These are phyloP conservation scores for Aspergillus pseudoviridinutans DNA, from an alignment of 2,329 filamentous ascomycete genomes.

Conservation along the genomic window DNA sequence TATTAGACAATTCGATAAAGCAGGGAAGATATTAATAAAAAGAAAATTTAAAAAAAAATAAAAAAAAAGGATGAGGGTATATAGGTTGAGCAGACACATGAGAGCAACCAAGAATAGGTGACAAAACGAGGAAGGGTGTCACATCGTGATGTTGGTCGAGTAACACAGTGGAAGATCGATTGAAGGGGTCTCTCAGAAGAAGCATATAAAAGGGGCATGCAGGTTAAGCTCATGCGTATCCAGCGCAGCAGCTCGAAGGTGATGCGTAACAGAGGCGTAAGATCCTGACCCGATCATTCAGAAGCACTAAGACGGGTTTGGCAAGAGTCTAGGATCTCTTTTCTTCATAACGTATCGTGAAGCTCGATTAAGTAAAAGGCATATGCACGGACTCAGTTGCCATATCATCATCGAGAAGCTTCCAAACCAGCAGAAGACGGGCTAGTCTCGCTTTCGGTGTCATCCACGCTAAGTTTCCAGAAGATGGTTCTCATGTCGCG, in stretches of 20 bases:
- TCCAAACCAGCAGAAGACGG: constrained; percentile 17
- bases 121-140: not conserved
- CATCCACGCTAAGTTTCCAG: constrained; percentile 55
- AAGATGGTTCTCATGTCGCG: constrained; percentile 74
- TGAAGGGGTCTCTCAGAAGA: not conserved
- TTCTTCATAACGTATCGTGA: not conserved
- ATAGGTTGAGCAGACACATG: not conserved
- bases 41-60: too few relatives aligned
- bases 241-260: not conserved
- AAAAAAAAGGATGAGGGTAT: not conserved
- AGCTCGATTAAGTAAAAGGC: not conserved
- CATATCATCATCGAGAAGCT: not conserved
- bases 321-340: not conserved
- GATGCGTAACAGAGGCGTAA: not conserved
- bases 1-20: too few relatives aligned
- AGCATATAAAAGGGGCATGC: not conserved
- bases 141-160: not conserved
- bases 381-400: not conserved
- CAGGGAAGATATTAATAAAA: too few relatives aligned
- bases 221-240: not conserved
- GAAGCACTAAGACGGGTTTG: not conserved
- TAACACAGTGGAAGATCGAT: not conserved
- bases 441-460: constrained; percentile 30
- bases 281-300: not conserved
- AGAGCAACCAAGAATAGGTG: not conserved